Evolutionary conservation across 129 eudicot genomes (phyloP).

Genomic region (Lactuca sativa): DNA sequence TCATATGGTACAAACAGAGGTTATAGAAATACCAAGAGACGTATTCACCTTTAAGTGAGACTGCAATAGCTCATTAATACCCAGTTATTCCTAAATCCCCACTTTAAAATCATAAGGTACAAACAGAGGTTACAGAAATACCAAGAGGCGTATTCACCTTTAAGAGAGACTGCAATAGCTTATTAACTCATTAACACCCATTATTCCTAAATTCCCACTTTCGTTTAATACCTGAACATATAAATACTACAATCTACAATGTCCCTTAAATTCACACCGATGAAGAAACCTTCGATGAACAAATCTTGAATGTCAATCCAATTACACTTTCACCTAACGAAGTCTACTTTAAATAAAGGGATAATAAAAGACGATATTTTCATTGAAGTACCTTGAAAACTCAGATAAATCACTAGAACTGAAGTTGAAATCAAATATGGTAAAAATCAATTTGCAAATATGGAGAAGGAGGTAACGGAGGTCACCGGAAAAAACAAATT

Average conservation of each 20-base stretch:
- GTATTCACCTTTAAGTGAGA: constrained; percentile 64
- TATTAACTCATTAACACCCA: no score
- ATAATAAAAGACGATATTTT: constrained; percentile 50
- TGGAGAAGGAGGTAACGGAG: no score
- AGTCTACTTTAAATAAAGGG: constrained; percentile 69
- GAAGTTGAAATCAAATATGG: constrained; percentile 2
- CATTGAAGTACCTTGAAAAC: constrained; percentile 58
- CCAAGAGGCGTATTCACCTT: constrained; percentile 50
- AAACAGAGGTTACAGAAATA: constrained; percentile 61
- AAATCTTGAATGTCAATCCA: constrained; percentile 25
- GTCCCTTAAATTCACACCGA: constrained; percentile 82
- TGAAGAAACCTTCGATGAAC: constrained; percentile 55
- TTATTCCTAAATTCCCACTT: constrained; percentile 69
- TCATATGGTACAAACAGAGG: background rate
- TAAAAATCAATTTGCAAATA: no score
- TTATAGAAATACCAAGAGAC: constrained; percentile 33
- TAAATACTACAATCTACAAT: constrained; percentile 50
- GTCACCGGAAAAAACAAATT: no score
- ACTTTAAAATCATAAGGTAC: constrained; percentile 26
- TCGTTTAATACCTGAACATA: constrained; percentile 42
- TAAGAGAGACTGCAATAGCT: constrained; percentile 50
- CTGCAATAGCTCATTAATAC: constrained; percentile 18
- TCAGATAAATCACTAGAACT: constrained; percentile 37
- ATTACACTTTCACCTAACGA: constrained; percentile 24
- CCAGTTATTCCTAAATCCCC: constrained; percentile 64